phyloP scores from a whole-genome alignment of 371 early-diverging fungal species.

The Mortierella sp. region DNA sequence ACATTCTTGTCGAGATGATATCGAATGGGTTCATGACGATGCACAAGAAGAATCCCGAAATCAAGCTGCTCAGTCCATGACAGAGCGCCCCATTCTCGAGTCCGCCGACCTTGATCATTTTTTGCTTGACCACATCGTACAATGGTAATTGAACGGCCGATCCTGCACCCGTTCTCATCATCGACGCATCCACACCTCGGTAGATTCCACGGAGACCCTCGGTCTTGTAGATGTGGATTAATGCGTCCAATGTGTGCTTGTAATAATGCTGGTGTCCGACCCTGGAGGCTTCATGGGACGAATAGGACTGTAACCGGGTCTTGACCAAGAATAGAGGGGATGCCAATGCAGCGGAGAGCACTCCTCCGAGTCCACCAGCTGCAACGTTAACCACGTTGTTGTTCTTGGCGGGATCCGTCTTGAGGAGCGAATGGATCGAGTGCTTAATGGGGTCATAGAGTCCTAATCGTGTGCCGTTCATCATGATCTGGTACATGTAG shows the following conservation, averaged over 20 bases:
- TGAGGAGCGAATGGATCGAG: conserved; percentile 38
- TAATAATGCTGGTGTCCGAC: conserved; percentile 95
- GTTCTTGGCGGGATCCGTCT: conserved; percentile 37
- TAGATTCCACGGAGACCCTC: conserved; percentile 86
- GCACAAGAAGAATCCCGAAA: conserved; percentile 89
- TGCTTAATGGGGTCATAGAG: conserved; percentile 86
- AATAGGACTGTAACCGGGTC: conserved; percentile 94
- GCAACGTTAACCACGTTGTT: conserved; percentile 42
- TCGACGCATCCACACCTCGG: conserved; percentile 90
- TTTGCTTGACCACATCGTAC: conserved; percentile 85
- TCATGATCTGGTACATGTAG: conserved; percentile 90
- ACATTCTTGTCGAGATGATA: conserved; percentile 95
- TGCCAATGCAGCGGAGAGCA: conserved; percentile 86
- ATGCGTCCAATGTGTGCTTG: conserved; percentile 71
- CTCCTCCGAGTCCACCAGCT: conserved; percentile 67
- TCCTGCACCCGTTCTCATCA: conserved; percentile 92
- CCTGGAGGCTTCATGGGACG: conserved; percentile 69
- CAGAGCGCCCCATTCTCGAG: conserved; percentile 73
- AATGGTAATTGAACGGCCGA: conserved; percentile 92
- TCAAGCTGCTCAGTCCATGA: conserved; percentile 84
- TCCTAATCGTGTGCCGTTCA: conserved; percentile 95
- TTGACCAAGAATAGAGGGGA: conserved; percentile 94
- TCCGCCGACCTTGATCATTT: conserved; percentile 70
- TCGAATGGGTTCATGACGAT: conserved; percentile 97
- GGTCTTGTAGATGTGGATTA: conserved; percentile 70